Percentiles rank a stretch among this genome's conserved stretches.
phyloP scores from a whole-genome alignment of 345 rosid genomes.

The Barbarea vulgaris region DNA sequence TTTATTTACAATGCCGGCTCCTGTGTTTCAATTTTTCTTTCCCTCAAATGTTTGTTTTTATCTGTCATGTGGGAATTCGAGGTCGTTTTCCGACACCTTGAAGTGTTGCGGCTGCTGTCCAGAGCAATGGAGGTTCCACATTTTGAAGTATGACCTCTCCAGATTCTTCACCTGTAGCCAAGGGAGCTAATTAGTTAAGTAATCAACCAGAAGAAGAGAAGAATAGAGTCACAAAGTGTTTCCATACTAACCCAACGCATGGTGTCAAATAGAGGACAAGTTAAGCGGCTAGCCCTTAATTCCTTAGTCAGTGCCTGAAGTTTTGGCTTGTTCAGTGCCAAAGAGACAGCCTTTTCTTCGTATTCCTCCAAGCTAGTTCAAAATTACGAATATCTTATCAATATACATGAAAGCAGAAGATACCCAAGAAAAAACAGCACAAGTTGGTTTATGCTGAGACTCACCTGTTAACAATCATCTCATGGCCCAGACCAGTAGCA shows the following conservation, averaged over 20 bases:
- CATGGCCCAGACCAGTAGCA: constrained; percentile 97
- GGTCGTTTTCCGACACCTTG: constrained; percentile 75
- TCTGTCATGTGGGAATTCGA: constrained; percentile 69
- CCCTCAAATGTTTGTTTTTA: constrained; percentile 30
- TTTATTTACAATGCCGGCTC: constrained; percentile 46
- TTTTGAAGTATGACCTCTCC: constrained; percentile 85
- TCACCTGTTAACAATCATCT: constrained; percentile 93
- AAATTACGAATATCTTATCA: neutral
- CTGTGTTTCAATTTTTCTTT: constrained; percentile 4
- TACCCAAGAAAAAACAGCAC: neutral
- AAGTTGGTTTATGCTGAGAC: constrained; percentile 10
- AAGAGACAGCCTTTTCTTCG: constrained; percentile 84
- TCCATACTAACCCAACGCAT: constrained; percentile 76
- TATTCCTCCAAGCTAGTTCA: constrained; percentile 76
- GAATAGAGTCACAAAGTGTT: neutral
- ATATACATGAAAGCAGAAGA: neutral
- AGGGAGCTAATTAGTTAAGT: neutral
- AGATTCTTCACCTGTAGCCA: constrained; percentile 77
- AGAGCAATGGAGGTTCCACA: constrained; percentile 88
- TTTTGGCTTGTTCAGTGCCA: constrained; percentile 72
- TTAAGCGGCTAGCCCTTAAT: constrained; percentile 69
- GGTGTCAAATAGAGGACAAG: constrained; percentile 93
- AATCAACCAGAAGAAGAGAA: neutral
- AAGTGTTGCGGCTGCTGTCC: constrained; percentile 83
- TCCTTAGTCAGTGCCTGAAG: constrained; percentile 70